These are phyloP conservation scores for Abrus pulchellus DNA, from an alignment of 306 rosid genomes.

Conservation along the genomic window DNA sequence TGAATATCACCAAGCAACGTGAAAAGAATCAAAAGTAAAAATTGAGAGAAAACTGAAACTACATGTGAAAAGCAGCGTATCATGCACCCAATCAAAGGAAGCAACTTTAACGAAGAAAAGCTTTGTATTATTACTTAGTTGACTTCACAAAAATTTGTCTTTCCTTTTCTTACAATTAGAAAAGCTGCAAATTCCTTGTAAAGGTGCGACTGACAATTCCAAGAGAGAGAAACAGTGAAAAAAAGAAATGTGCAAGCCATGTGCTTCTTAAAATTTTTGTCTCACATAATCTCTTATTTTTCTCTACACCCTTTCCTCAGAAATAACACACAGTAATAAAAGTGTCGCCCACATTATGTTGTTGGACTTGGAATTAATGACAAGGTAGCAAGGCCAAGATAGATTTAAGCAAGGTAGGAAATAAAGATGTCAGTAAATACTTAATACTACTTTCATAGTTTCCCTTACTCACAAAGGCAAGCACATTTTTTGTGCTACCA, in stretches of 20 bases:
- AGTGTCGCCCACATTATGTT: not conserved
- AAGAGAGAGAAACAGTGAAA: not conserved
- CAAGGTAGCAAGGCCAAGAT: slow-evolving; percentile 17
- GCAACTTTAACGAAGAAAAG: slow-evolving; percentile 9
- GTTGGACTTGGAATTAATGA: not conserved
- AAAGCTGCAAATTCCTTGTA: slow-evolving; percentile 31
- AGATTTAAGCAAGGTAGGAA: not conserved
- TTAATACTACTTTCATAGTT: slow-evolving; percentile 2
- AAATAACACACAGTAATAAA: not conserved
- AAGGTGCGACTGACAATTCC: slow-evolving; percentile 5
- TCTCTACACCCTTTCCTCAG: not conserved
- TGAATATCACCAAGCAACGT: slow-evolving; percentile 24
- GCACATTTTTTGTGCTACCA: slow-evolving; percentile 22
- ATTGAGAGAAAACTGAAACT: slow-evolving; percentile 36
- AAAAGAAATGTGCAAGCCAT: not conserved
- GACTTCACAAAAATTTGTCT: slow-evolving; percentile 11
- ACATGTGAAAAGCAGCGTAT: slow-evolving; percentile 32
- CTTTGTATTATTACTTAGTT: not conserved
- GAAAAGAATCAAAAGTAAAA: slow-evolving; percentile 17
- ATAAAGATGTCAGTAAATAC: not conserved
- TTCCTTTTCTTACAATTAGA: not conserved
- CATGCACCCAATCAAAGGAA: not conserved
- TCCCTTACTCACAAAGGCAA: slow-evolving; percentile 19
- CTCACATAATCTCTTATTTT: slow-evolving; percentile 3
- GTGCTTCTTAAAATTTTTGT: slow-evolving; percentile 6